Base-by-base conservation (phyloP, 164 flowering plant genomes). In the Liriodendron chinense region DNA sequence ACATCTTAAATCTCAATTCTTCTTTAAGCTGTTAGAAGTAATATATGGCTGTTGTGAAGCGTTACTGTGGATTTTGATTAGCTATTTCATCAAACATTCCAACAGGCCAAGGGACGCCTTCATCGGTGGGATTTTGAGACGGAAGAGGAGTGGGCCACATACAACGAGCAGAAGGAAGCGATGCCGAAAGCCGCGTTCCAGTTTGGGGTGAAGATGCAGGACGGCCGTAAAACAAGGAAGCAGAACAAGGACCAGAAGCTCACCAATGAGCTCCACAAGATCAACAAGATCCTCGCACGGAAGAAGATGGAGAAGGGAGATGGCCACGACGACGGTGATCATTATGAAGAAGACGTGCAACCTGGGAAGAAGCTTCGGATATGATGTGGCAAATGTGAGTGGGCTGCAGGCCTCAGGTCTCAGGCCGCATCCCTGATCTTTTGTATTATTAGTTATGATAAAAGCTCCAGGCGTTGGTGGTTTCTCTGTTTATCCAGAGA, bases 161-260 rank as follows among this genome's bases (percentile, higher is more conserved):
- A 96, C 84, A 96, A 96, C 57, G 97, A 96, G 83, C 97, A 94
- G 83, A 96, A 96, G 90, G 99, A 96, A 81, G 99, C 98, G 59
- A 96, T 96, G 99, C 99, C 99, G 0, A 94, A 94, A 79, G 99
- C 99, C 66, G 97, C 99, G 53, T 94, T 91, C 83, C 99, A 94
- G 82, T 94, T 96, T 79, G 99, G 98, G 70, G 99, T 96, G 85
- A 96, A 96, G 87, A 96, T 96, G 99, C 98, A 92, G 82, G 98
- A 96, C 79, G 99, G 99, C 21, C 78, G 99, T 48, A 96, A 96
- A 86, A 92, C 99, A 10, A 70, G 99, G 56, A 96, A 96, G 82
- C 98, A 93, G 74, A 94, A 96, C 85, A 92, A 83, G 82, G 99
- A 96, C 73, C 99, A 96, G 83, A 94, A 96, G 83, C 85, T 94